Evolutionary conservation across 768 basidiomycete species (phyloP).

Genomic region (Rhizopogon rudus): DNA sequence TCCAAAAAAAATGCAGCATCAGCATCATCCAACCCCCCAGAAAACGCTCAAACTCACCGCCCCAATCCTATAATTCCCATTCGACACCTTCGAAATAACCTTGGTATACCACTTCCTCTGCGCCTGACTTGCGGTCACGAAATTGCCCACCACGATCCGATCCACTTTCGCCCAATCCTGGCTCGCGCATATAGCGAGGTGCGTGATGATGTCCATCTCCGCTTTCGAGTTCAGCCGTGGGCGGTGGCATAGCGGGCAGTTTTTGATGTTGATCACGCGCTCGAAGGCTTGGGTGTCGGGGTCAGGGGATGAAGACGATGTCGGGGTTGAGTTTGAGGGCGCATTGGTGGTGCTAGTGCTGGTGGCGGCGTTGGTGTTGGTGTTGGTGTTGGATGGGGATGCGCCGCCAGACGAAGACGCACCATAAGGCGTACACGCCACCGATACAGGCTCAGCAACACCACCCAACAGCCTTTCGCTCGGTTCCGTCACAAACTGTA

Average conservation of each 20-base stretch:
- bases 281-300: conserved; percentile 52
- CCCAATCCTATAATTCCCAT: conserved; percentile 84
- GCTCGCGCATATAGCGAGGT: conserved; percentile 93
- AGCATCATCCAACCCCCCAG: background rate
- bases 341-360: background rate
- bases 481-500: conserved; percentile 38
- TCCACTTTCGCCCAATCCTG: conserved; percentile 90
- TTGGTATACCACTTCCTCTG: conserved; percentile 97
- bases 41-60: conserved; percentile 52
- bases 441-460: conserved; percentile 24
- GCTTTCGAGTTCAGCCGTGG: conserved; percentile 80
- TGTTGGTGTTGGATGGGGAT: background rate
- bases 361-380: background rate
- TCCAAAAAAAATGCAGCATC: background rate
- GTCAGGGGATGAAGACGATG: conserved; percentile 41
- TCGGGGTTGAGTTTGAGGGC: conserved; percentile 1
- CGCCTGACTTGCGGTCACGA: conserved; percentile 90
- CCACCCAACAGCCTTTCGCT: conserved; percentile 39
- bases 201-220: conserved; percentile 93
- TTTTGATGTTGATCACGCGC: conserved; percentile 92
- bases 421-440: background rate
- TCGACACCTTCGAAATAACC: conserved; percentile 79
- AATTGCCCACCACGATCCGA: conserved; percentile 88
- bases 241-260: conserved; percentile 90
- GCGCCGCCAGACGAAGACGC: conserved; percentile 1